Evolutionary conservation across 2,329 filamentous ascomycete genomes (phyloP).

Genomic region (Colletotrichum tofieldiae): DNA sequence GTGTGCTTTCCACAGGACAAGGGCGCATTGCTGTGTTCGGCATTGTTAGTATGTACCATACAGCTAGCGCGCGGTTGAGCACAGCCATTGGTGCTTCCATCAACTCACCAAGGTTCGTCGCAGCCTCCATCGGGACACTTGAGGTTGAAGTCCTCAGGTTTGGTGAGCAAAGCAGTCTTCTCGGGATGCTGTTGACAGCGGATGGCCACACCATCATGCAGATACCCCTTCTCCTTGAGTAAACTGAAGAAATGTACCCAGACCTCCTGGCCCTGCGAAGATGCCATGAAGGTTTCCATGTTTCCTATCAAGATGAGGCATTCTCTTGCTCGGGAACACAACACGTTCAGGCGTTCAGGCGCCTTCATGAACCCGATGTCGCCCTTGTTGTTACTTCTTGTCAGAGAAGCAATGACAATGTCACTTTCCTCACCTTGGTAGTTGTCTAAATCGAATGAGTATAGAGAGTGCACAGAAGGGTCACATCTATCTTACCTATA

Average conservation of each 20-base stretch:
- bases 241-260: slow-evolving; percentile 73
- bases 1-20: slow-evolving; percentile 69
- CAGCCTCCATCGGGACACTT: slow-evolving; percentile 81
- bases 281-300: slow-evolving; percentile 74
- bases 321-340: slow-evolving; percentile 77
- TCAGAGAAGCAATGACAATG: slow-evolving; percentile 79
- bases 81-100: background rate
- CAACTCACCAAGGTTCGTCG: slow-evolving; percentile 70
- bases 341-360: slow-evolving; percentile 78
- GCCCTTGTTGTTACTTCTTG: slow-evolving; percentile 73
- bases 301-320: slow-evolving; percentile 81
- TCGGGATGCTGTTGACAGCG: slow-evolving; percentile 73
- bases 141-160: slow-evolving; percentile 71
- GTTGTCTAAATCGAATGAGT: slow-evolving; percentile 68
- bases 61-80: background rate
- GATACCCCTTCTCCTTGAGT: slow-evolving; percentile 64
- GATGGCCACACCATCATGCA: slow-evolving; percentile 75
- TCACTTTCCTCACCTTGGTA: slow-evolving; percentile 85
- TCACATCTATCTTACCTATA: slow-evolving; percentile 67
- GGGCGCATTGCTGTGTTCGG: background rate
- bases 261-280: slow-evolving; percentile 68
- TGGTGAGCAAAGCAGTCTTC: slow-evolving; percentile 60
- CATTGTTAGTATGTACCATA: background rate
- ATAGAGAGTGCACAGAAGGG: too few species aligned
- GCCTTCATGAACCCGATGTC: slow-evolving; percentile 81